phyloP scores from a whole-genome alignment of 2,329 filamentous ascomycete genomes.

The Fusarium nematophilum region DNA sequence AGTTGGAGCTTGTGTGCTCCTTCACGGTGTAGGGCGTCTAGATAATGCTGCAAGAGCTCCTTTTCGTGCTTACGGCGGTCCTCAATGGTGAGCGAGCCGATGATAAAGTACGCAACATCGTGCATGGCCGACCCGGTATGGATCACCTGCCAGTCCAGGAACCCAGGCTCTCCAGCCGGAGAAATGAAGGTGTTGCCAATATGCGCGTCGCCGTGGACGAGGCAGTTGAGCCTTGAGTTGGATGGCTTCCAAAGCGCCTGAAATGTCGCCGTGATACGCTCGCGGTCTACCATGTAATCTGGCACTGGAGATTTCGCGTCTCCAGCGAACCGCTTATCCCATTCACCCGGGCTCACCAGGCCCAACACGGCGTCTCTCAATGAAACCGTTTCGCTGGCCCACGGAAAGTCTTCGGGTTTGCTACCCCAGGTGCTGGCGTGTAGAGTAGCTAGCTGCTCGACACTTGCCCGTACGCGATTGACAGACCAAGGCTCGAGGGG shows the following conservation, averaged over 20 bases:
- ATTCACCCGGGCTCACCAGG: conserved; percentile 4
- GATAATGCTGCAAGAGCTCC: conserved; percentile 1
- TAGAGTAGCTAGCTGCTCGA: conserved; percentile 17
- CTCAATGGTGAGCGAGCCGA: conserved; percentile 9
- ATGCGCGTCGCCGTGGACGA: conserved; percentile 28
- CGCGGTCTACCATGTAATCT: background rate
- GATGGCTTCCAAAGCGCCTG: conserved; percentile 13
- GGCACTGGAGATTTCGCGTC: conserved; percentile 7
- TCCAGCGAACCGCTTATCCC: background rate
- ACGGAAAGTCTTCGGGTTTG: background rate
- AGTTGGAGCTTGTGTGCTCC: background rate
- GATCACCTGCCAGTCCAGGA: conserved; percentile 27
- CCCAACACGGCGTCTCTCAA: conserved; percentile 20
- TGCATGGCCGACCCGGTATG: conserved; percentile 23
- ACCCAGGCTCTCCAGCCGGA: background rate
- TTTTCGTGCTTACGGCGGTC: conserved; percentile 1
- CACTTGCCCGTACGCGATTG: conserved; percentile 1
- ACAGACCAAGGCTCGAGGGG: conserved; percentile 3
- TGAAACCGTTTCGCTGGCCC: background rate
- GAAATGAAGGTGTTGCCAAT: conserved; percentile 22
- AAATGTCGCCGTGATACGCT: conserved; percentile 6
- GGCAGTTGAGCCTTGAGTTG: conserved; percentile 13
- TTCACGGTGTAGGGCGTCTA: background rate
- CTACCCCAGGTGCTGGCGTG: conserved; percentile 22
- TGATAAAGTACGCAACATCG: conserved; percentile 22